A percentile compares a stretch with the other conserved stretches of the same genome.
phyloP scores from a whole-genome alignment of 306 rosid species.

The Oemleria cerasiformis region DNA sequence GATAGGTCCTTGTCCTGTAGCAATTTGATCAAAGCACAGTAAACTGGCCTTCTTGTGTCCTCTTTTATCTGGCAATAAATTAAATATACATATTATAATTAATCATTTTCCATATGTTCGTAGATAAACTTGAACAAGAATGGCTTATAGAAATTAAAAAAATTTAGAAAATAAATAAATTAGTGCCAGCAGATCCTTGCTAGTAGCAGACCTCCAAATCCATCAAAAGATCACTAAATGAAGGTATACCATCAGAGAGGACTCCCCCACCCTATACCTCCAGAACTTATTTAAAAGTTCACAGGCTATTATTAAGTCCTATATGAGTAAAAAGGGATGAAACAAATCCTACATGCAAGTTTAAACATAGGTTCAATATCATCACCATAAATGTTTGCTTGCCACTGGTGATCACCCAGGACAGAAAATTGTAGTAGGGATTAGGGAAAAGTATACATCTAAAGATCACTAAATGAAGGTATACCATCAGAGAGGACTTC shows the following conservation, averaged over 20 bases:
- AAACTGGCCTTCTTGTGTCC: constrained; percentile 85
- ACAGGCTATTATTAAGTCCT: not conserved
- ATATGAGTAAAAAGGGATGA: not conserved
- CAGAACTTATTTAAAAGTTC: not conserved
- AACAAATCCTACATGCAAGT: not conserved
- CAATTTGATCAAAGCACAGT: constrained; percentile 82
- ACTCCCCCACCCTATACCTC: not conserved
- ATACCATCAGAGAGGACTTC: not conserved
- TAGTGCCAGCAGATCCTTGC: not conserved
- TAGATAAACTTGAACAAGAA: not conserved
- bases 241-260: too few species aligned
- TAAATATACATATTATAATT: not conserved
- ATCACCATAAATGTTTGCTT: not conserved
- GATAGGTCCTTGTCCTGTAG: constrained; percentile 80
- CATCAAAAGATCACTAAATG: too few species aligned
- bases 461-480: too few species aligned
- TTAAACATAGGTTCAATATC: too few species aligned
- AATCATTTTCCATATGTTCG: not conserved
- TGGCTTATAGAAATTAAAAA: not conserved
- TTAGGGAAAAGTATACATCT: too few species aligned
- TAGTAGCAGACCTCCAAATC: not conserved
- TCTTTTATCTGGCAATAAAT: constrained; percentile 70
- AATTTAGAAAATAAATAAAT: not conserved
- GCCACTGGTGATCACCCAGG: too few species aligned
- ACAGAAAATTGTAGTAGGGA: too few species aligned